Evolutionary conservation across 225 moss, liverwort and hornwort genomes (phyloP), one percentile per base, ranked within the genome.

Genomic region (Straminergon stramineum): DNA sequence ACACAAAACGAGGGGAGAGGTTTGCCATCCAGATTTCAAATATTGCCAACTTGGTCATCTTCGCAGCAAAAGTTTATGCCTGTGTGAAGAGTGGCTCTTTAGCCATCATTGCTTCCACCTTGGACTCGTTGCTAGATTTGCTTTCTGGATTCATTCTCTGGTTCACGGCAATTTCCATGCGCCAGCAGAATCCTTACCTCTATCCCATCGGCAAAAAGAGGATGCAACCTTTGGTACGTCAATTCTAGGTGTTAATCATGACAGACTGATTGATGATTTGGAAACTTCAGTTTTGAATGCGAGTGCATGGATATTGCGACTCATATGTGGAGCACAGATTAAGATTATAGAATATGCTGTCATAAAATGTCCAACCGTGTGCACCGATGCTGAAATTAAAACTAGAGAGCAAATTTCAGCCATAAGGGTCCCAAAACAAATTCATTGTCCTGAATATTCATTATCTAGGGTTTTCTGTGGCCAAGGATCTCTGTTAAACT

Each of bases 171-270:
- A 68, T 84, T 17, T 94, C 95, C 15, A 97, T 97, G 96, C 94
- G 95, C 82, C 90, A 90, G 81, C 93, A 93, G 91, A 96, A 97
- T 86, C 91, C 90, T 19, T 95, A 98, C 88, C 95, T 96, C 68
- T 98, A 94, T 75, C 98, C 98, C 6, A 98, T 98, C 70, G 98
- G 98, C 37, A 97, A 96, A 71, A 93, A 93, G 68, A 96, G 97
- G 56, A 95, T 97, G 94, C 98, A 98, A 88, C 97, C 97, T 45
- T 92, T 98, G 92, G 98, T 98, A 74, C 43, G 82, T 79, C 17
- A 39, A 79, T n/a, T 79, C 17, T 58, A n/a, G 79, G 39, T 27
- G 27, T 58, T 27, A 27, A n/a, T 79, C 79, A 58, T 79, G 79
- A 79, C 26, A 27, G 27, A n/a, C 6, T 79, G 57, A 57, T 79